phyloP scores from a whole-genome alignment of 2,329 filamentous ascomycete species.

The Cytospora piceae region DNA sequence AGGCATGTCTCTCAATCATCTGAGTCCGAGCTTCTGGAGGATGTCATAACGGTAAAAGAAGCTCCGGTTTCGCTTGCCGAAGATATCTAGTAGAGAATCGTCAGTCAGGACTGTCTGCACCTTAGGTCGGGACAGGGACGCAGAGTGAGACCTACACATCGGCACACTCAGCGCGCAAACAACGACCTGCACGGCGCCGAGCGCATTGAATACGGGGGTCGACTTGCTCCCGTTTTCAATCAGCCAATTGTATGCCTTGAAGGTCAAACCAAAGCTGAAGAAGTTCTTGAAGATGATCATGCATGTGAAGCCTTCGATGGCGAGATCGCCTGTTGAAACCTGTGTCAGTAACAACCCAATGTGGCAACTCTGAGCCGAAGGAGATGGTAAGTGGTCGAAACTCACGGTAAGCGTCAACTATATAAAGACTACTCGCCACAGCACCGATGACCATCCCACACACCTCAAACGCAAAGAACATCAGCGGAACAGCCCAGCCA shows the following conservation, averaged over 20 bases:
- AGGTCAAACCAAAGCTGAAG: slow-evolving; percentile 85
- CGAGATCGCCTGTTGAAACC: slow-evolving; percentile 64
- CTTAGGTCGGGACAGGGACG: not conserved
- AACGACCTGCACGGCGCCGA: slow-evolving; percentile 76
- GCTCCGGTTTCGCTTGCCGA: slow-evolving; percentile 75
- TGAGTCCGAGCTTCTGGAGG: slow-evolving; percentile 52
- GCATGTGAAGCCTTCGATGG: slow-evolving; percentile 87
- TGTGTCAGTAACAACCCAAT: slow-evolving; percentile 25
- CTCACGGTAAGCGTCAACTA: slow-evolving; percentile 89
- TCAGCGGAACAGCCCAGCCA: slow-evolving; percentile 73
- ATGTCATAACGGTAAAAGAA: slow-evolving; percentile 79
- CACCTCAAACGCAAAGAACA: slow-evolving; percentile 84
- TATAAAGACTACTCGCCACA: slow-evolving; percentile 82
- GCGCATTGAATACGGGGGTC: slow-evolving; percentile 63
- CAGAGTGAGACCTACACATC: slow-evolving; percentile 65
- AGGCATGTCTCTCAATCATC: slow-evolving; percentile 20
- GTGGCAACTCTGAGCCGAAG: not conserved
- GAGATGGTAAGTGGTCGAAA: slow-evolving; percentile 32
- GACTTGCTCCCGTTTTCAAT: slow-evolving; percentile 62
- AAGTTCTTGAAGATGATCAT: slow-evolving; percentile 94
- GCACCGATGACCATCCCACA: slow-evolving; percentile 91
- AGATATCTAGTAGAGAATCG: slow-evolving; percentile 61
- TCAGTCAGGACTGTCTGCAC: not conserved
- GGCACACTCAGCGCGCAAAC: slow-evolving; percentile 77
- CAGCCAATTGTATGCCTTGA: slow-evolving; percentile 84